phyloP scores from a whole-genome alignment of 2,329 filamentous ascomycete genomes.

The Diplodia seriata region DNA sequence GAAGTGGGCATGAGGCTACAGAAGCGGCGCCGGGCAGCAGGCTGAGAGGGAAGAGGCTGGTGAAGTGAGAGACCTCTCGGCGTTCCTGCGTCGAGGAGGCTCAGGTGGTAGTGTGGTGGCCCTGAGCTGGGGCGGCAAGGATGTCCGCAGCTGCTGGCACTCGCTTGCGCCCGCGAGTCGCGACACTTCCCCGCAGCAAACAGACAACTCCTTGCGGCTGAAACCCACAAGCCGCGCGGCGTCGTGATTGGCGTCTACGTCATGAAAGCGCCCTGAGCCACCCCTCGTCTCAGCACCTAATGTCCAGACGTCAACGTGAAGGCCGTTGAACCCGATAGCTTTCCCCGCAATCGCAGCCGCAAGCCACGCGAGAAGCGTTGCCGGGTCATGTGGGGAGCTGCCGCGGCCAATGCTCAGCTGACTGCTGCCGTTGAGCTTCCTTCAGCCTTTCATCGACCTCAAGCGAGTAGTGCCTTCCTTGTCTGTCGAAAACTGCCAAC shows the following conservation, averaged over 20 bases:
- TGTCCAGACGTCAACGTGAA: neutral
- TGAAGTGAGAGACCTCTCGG: constrained; percentile 9
- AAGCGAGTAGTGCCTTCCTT: neutral
- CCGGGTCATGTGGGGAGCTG: constrained; percentile 9
- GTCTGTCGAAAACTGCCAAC: neutral
- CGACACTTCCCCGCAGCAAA: constrained; percentile 9
- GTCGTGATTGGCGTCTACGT: neutral
- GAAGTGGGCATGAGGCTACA: neutral
- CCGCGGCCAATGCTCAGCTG: constrained; percentile 18
- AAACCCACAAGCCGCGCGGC: neutral
- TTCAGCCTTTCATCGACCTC: constrained; percentile 4
- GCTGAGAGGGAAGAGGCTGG: neutral
- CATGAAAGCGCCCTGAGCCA: neutral
- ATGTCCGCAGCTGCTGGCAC: constrained; percentile 7
- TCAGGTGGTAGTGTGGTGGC: constrained; percentile 4
- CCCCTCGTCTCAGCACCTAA: neutral
- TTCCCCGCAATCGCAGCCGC: neutral
- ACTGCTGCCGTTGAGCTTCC: neutral
- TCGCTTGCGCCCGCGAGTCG: constrained; percentile 26
- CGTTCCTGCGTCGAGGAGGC: constrained; percentile 29
- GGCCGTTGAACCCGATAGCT: neutral
- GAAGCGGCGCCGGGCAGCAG: constrained; percentile 5
- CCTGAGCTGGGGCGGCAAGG: constrained; percentile 17
- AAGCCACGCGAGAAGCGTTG: constrained; percentile 10
- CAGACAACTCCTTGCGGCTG: neutral